Base-by-base conservation (phyloP, 805 yeast genomes). In the Barnettozyma botsteinii region DNA sequence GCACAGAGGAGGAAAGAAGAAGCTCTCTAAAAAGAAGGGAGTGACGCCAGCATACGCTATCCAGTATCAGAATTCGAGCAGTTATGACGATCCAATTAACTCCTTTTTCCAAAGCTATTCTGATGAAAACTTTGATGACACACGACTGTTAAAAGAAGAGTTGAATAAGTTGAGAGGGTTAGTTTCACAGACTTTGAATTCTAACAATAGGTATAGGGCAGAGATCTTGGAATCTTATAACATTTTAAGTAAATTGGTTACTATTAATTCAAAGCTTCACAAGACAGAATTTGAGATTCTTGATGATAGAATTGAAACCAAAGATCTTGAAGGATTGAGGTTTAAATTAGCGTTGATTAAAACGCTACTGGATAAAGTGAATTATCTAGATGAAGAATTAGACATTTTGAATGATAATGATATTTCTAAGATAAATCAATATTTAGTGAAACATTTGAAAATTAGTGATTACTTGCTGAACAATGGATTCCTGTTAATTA, bases 401-500 rank as follows among this genome's bases (percentile, higher is more conserved):
- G 43, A 40, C 10, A n/a, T 22, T 15, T 23, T 36, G 21, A 28
- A 14, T 21, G 8, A 25, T 5, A 15, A 19, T 9, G 34, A 35
- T 8, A 36, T 40, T 4, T 5, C 36, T 13, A 35, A 30, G 20
- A 20, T 40, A 3, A 40, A 40, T 17, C 28, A 35, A 11, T 40
- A 40, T 31, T 15, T 40, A 9, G 33, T 27, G 12, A 40, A 36
- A 23, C 40, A 40, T 26, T n/a, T 40, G 23, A 36, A 33, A 23
- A 40, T 40, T 8, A 40, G 43, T 29, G 32, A 9, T 31, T 52
- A 12, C 33, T 49, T 11, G 40, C 46, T 20, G 43, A 49, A 36
- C 49, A 55, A 37, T 47, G 59, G 59, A 1, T 41, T 50, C 5
- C 34, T 56, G 8, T 22, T 56, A 20, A 27, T 56, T 23, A 56